These are phyloP conservation scores for Sanguinoderma infundibulare DNA, from an alignment of 1,284 basidiomycete genomes.

Conservation along the genomic window DNA sequence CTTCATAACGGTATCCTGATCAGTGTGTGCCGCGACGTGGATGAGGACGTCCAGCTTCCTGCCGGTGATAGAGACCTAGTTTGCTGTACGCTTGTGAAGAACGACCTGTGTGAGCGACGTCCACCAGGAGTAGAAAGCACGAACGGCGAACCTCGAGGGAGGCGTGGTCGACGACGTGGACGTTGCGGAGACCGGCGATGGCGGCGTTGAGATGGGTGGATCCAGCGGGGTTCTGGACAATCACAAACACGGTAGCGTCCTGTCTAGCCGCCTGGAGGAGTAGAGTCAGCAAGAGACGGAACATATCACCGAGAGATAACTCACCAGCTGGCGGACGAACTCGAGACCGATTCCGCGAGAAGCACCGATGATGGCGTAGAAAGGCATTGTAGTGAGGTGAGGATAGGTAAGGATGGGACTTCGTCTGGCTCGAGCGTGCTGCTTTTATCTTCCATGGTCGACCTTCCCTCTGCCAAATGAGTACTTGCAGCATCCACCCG, in stretches of 20 bases:
- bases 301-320: background rate
- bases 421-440: background rate
- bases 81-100: constrained; percentile 12
- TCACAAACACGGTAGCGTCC: background rate
- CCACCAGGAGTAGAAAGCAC: background rate
- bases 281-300: background rate
- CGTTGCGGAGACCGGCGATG: background rate
- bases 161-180: constrained; percentile 3
- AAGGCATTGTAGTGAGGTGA: background rate
- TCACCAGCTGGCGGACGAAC: background rate
- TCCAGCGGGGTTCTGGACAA: background rate
- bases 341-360: constrained; percentile 5
- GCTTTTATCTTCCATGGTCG: background rate
- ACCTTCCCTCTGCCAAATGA: too few relatives aligned
- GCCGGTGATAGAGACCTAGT: constrained; percentile 28
- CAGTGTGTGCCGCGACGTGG: constrained; percentile 33
- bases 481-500: too few relatives aligned
- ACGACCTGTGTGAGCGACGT: background rate
- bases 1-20: background rate
- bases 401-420: background rate
- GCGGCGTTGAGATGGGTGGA: constrained; percentile 1
- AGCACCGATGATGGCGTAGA: constrained; percentile 2
- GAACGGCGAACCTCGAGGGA: background rate
- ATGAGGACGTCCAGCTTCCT: constrained; percentile 37
- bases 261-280: background rate